These are phyloP conservation scores for Colletotrichum melonis DNA, from an alignment of 2,329 filamentous ascomycete species.

Conservation along the genomic window DNA sequence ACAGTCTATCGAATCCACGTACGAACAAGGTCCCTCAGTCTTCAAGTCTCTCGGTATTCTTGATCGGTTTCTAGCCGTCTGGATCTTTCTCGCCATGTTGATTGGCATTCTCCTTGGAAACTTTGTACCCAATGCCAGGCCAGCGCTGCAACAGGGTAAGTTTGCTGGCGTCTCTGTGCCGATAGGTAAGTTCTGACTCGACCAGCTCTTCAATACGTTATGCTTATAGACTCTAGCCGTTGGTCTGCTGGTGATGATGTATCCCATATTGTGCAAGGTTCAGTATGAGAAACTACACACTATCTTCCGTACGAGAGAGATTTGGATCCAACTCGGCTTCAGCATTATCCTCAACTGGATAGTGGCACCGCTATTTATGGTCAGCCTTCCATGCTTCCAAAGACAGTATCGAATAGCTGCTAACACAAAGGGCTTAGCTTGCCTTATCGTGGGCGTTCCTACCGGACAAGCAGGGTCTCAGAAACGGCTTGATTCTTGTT, in stretches of 20 bases:
- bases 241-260: constrained; percentile 92
- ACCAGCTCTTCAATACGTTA: rapidly evolving
- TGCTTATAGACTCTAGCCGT: constrained; percentile 63
- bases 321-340: constrained; percentile 86
- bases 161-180: constrained; percentile 78
- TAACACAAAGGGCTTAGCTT: constrained; percentile 53
- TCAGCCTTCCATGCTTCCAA: constrained; percentile 46
- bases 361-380: constrained; percentile 85
- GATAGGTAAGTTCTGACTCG: constrained; percentile 61
- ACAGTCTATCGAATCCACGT: background rate
- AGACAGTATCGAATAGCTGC: background rate
- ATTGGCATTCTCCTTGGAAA: constrained; percentile 82
- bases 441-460: constrained; percentile 76
- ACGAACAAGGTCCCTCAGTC: constrained; percentile 47
- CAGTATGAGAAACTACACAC: constrained; percentile 80
- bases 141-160: constrained; percentile 74
- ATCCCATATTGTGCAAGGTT: constrained; percentile 90
- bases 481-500: constrained; percentile 81
- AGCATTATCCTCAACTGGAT: constrained; percentile 87
- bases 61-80: constrained; percentile 73
- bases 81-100: constrained; percentile 84
- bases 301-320: constrained; percentile 66
- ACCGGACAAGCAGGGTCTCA: constrained; percentile 66
- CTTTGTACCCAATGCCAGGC: constrained; percentile 72
- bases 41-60: constrained; percentile 69